Evolutionary conservation across 2,329 filamentous ascomycete species (phyloP).

Genomic region (Ascochyta koolunga): DNA sequence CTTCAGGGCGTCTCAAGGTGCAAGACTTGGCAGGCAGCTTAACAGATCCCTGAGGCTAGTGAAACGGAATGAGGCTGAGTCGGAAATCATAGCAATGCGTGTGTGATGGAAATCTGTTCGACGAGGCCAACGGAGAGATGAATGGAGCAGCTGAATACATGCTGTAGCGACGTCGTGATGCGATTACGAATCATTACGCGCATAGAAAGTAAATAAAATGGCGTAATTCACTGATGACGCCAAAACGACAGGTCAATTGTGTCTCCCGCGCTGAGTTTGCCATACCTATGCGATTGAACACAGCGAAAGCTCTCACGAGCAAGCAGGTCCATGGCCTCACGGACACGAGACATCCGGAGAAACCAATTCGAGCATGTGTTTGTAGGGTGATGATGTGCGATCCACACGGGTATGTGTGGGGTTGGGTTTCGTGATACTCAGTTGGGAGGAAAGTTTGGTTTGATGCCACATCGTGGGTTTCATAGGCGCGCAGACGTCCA

Average conservation of each 20-base stretch:
- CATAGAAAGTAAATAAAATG: not conserved
- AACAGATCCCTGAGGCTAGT: constrained; percentile 23
- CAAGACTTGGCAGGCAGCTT: constrained; percentile 36
- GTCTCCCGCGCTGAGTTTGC: not conserved
- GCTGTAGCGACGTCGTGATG: not conserved
- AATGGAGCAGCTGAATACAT: not conserved
- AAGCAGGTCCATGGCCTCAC: constrained; percentile 6
- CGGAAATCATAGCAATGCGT: constrained; percentile 1
- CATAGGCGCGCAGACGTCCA: constrained; percentile 21
- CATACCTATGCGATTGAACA: not conserved
- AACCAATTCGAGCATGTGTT: constrained; percentile 16
- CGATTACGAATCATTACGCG: not conserved
- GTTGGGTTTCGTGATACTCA: constrained; percentile 29
- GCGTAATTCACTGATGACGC: not conserved
- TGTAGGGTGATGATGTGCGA: constrained; percentile 24
- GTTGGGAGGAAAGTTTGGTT: constrained; percentile 27
- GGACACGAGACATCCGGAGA: constrained; percentile 4
- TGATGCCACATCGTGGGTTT: constrained; percentile 43
- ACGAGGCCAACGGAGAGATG: not conserved
- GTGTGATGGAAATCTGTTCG: not conserved
- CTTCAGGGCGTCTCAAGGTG: constrained; percentile 23
- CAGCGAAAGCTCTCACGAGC: not conserved
- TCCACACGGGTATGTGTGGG: constrained; percentile 16
- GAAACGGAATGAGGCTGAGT: constrained; percentile 31
- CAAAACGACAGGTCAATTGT: not conserved